phyloP scores from a whole-genome alignment of 1,139 yeast species.

The Ashbya aceris region DNA sequence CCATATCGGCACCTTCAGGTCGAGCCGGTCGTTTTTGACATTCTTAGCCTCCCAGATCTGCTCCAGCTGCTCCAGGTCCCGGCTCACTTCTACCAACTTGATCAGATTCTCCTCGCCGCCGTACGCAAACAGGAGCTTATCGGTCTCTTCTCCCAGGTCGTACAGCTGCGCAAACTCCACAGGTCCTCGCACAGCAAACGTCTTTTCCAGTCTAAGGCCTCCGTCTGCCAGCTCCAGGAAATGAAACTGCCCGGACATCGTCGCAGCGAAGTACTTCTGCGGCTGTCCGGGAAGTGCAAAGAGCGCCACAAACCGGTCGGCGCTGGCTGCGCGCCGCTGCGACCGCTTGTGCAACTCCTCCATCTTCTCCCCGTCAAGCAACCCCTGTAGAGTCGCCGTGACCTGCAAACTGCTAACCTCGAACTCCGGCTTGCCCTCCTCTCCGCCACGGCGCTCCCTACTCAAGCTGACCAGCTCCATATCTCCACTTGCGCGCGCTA shows the following conservation, averaged over 20 bases:
- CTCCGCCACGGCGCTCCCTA: slow-evolving; percentile 5
- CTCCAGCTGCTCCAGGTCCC: slow-evolving; percentile 18
- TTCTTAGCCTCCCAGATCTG: slow-evolving; percentile 51
- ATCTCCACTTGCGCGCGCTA: slow-evolving; percentile 29
- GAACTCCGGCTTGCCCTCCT: slow-evolving; percentile 9
- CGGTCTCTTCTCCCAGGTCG: slow-evolving; percentile 36
- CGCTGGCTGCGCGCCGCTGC: slow-evolving; percentile 21
- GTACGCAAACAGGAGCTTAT: slow-evolving; percentile 40
- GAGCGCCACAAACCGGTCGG: slow-evolving; percentile 24
- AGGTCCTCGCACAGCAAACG: slow-evolving; percentile 32
- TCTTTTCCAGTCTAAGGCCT: slow-evolving; percentile 12
- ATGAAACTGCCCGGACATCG: slow-evolving; percentile 44
- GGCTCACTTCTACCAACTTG: slow-evolving; percentile 39
- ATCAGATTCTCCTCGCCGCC: slow-evolving; percentile 73
- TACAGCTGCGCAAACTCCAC: slow-evolving; percentile 38
- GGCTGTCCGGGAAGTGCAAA: slow-evolving; percentile 12
- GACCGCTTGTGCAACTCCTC: slow-evolving; percentile 19
- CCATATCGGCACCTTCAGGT: slow-evolving; percentile 62
- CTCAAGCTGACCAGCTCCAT: slow-evolving; percentile 17
- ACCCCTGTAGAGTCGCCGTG: slow-evolving; percentile 10
- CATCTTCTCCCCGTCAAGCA: slow-evolving; percentile 19
- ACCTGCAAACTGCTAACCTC: slow-evolving; percentile 14
- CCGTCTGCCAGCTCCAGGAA: slow-evolving; percentile 29
- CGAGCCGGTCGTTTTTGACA: slow-evolving; percentile 57
- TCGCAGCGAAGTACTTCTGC: slow-evolving; percentile 29